phyloP scores from a whole-genome alignment of 345 rosid species.

The Heritiera fomes region DNA sequence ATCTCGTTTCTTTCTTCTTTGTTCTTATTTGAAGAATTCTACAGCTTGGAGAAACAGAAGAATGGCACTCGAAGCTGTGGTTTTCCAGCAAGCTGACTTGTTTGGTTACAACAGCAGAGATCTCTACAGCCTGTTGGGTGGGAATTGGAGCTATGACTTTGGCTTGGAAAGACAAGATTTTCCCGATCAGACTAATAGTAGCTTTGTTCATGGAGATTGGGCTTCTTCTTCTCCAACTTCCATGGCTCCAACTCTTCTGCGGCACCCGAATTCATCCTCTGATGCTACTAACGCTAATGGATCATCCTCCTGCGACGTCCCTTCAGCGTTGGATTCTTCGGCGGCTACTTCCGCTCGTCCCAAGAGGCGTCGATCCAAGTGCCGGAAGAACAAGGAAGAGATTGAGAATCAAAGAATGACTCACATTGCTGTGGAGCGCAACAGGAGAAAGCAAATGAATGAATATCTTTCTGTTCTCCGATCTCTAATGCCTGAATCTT shows the following conservation, averaged over 20 bases:
- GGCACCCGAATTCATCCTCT: conserved; percentile 28
- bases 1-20: not conserved
- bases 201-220: conserved; percentile 33
- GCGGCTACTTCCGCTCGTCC: conserved; percentile 33
- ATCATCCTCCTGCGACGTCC: conserved; percentile 4
- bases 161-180: conserved; percentile 34
- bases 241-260: conserved; percentile 18
- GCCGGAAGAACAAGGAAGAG: conserved; percentile 75
- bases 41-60: no score
- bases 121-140: conserved; percentile 43
- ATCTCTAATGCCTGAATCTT: conserved; percentile 84
- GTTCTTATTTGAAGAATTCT: no score
- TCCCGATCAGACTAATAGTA: conserved; percentile 30
- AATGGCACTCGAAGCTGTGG: conserved; percentile 78
- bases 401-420: conserved; percentile 88
- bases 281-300: conserved; percentile 14
- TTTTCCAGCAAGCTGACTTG: conserved; percentile 49
- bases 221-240: conserved; percentile 29
- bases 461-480: conserved; percentile 77
- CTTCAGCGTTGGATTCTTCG: conserved; percentile 21
- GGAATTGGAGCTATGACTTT: conserved; percentile 38
- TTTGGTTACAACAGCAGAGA: conserved; percentile 46
- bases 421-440: conserved; percentile 98
- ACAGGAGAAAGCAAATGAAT: conserved; percentile 91
- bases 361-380: conserved; percentile 64